phyloP scores from a whole-genome alignment of 306 rosid species.

The Cajanus cajan region DNA sequence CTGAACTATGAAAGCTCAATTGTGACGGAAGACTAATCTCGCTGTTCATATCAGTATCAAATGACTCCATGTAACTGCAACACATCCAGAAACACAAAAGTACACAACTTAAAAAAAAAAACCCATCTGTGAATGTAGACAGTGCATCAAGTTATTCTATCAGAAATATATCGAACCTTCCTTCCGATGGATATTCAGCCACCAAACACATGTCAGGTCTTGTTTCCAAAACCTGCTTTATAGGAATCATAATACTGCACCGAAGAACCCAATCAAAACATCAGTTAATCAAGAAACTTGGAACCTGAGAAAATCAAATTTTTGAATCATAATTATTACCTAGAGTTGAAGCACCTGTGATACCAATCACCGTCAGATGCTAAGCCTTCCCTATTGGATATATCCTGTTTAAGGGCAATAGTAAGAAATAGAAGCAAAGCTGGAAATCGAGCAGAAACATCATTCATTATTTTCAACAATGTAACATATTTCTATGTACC shows the following conservation, averaged over 20 bases:
- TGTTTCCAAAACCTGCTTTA: conserved; percentile 67
- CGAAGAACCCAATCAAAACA: not conserved
- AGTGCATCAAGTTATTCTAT: too few species aligned
- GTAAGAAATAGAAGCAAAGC: conserved; percentile 29
- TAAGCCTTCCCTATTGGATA: conserved; percentile 97
- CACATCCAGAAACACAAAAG: conserved; percentile 34
- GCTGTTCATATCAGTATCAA: conserved; percentile 65
- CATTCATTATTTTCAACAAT: not conserved
- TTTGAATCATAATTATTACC: conserved; percentile 45
- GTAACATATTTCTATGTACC: conserved; percentile 41
- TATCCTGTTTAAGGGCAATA: conserved; percentile 63
- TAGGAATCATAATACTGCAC: conserved; percentile 58
- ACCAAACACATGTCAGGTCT: conserved; percentile 72
- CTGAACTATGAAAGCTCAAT: conserved; percentile 67
- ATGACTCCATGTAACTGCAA: conserved; percentile 77
- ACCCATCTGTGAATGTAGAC: too few species aligned
- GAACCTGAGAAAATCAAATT: not conserved
- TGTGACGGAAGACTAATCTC: conserved; percentile 71
- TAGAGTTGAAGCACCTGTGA: conserved; percentile 69
- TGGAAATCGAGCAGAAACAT: conserved; percentile 24
- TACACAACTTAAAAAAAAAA: conserved; percentile 1
- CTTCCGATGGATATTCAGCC: conserved; percentile 87
- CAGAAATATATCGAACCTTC: conserved; percentile 57
- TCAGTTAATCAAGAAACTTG: too few species aligned
- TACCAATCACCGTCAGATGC: conserved; percentile 94